A percentile compares a stretch with the other conserved stretches of the same genome.
These are phyloP conservation scores for Stachybotrys chartarum DNA, from an alignment of 2,329 filamentous ascomycete genomes.

Conservation along the genomic window DNA sequence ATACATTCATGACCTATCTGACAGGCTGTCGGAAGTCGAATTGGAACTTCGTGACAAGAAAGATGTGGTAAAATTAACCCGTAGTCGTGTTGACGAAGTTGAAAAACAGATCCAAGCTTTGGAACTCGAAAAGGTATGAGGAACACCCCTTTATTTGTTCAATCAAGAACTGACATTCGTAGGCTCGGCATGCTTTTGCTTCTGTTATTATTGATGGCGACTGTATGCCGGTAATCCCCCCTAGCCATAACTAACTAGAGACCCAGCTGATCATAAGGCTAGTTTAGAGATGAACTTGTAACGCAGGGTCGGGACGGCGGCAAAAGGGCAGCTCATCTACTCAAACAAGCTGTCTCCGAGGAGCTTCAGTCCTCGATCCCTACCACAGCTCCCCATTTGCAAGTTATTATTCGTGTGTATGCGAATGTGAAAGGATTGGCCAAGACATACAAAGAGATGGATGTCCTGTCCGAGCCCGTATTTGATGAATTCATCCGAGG, in stretches of 20 bases:
- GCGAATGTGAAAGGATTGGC: constrained; percentile 28
- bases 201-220: constrained; percentile 31
- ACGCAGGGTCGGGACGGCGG: constrained; percentile 21
- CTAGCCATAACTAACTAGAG: background rate
- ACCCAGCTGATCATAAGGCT: background rate
- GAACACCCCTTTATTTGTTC: background rate
- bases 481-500: constrained; percentile 29
- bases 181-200: constrained; percentile 18
- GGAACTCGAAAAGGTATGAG: background rate
- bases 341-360: constrained; percentile 16
- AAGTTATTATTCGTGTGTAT: constrained; percentile 26
- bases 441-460: constrained; percentile 21
- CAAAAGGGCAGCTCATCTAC: constrained; percentile 15
- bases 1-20: background rate
- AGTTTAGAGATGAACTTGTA: constrained; percentile 26
- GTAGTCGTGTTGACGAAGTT: background rate
- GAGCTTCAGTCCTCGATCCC: constrained; percentile 12
- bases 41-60: background rate
- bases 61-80: background rate
- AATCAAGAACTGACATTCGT: background rate
- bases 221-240: constrained; percentile 24
- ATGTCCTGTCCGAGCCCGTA: constrained; percentile 14
- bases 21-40: background rate
- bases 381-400: constrained; percentile 12
- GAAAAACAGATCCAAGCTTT: background rate